These are phyloP conservation scores for Phytophthora foliorum DNA, from an alignment of 352 stramenopile species.

Conservation along the genomic window DNA sequence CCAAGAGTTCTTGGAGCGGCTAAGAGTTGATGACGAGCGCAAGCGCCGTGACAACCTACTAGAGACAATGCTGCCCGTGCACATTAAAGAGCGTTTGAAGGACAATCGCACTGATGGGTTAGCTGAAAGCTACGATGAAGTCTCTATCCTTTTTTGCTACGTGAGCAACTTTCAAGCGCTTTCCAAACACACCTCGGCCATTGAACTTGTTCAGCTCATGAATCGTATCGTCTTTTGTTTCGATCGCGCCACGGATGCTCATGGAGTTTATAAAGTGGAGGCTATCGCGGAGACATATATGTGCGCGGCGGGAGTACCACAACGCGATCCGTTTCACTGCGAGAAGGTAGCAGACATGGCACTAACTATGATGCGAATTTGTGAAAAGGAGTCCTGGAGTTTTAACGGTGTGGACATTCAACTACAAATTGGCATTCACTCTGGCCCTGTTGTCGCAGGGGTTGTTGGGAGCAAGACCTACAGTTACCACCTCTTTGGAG, in stretches of 20 bases:
- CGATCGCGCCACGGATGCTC: constrained; percentile 75
- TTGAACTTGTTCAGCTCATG: constrained; percentile 87
- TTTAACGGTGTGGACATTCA: constrained; percentile 82
- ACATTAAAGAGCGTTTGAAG: constrained; percentile 85
- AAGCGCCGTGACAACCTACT: constrained; percentile 77
- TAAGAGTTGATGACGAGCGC: constrained; percentile 71
- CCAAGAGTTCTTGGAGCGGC: constrained; percentile 67
- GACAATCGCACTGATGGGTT: constrained; percentile 72
- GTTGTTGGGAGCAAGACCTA: constrained; percentile 87
- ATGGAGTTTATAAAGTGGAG: constrained; percentile 89
- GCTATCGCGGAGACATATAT: constrained; percentile 91
- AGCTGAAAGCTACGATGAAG: constrained; percentile 79
- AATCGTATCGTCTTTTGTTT: constrained; percentile 91
- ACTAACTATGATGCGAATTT: constrained; percentile 75
- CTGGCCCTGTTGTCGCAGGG: constrained; percentile 78
- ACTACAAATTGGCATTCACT: constrained; percentile 88
- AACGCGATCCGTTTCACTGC: constrained; percentile 73
- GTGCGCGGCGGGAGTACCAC: constrained; percentile 69
- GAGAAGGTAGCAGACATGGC: constrained; percentile 85
- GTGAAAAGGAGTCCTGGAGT: constrained; percentile 74
- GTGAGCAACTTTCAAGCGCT: constrained; percentile 85
- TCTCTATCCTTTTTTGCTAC: constrained; percentile 88
- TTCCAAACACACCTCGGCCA: constrained; percentile 69
- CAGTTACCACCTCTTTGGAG: constrained; percentile 89
- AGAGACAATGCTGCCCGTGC: constrained; percentile 79